Evolutionary conservation across 768 basidiomycete species (phyloP), one percentile per base, ranked within the genome.

Genomic region (Lactarius psammicola): DNA sequence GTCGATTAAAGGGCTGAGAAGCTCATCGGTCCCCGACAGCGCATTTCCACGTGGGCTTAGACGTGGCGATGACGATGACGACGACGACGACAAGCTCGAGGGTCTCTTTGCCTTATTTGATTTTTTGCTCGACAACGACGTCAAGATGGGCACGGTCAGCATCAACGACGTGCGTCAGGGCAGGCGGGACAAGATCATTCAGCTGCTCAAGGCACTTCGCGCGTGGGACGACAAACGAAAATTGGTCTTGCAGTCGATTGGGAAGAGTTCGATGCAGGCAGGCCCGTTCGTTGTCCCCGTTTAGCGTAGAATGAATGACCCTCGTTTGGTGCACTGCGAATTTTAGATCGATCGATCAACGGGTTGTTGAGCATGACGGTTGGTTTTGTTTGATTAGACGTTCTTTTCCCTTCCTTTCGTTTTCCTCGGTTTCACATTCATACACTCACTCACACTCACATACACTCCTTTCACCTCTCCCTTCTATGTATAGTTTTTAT

Each of bases 151-250:
- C 10, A 85, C 87, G 67, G 89, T 98, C 36, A 94, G 91, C 71
- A 95, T 97, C 77, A 96, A 96, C 73, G 96, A 98, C 76, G 82
- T 98, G 38, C 82, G 92, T 59, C 84, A 86, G 67, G 92, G 91
- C 34, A 92, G 89, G 74, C 80, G 86, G 56, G 88, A 90, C 54
- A 95, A 92, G 79, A 85, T 96, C 66, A 70, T 88, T 4, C 89
- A 94, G 74, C 78, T 98, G 38, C 74, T 98, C 71, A 85, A 81
- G 70, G 89, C 90, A 42, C 74, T 94, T 71, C 90, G 86, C 76
- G 75, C 76, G 0, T 93, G 92, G 92, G 89, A 93, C 74, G 92
- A 94, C 44, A 89, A 88, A 77, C 76, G 89, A 38, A 80, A 75
- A 62, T 80, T 81, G 13, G 78, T 90, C 28, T 80, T 82, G 49